Conservation (phyloP, 2,329 filamentous ascomycete genomes). For the Didymella segeticola region DNA sequence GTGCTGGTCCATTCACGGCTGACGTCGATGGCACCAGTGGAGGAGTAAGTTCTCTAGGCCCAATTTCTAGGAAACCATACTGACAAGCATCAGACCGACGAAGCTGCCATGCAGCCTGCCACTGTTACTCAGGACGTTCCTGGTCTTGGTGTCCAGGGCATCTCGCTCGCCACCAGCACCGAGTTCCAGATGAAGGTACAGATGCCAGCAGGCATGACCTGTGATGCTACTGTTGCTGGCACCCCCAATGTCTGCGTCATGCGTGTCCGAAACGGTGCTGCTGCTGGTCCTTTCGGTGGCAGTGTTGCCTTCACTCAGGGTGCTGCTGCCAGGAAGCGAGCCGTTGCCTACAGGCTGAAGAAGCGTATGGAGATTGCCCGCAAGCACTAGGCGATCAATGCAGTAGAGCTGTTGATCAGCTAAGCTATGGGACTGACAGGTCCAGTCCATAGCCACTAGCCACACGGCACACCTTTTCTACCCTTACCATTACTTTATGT, state of each 20-base stretch:
- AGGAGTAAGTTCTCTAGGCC: constrained; percentile 45
- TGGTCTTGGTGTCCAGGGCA: constrained; percentile 62
- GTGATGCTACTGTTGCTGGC: constrained; percentile 65
- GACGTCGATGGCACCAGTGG: constrained; percentile 69
- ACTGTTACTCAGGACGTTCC: constrained; percentile 67
- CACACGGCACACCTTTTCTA: not conserved
- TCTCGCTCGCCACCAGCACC: constrained; percentile 64
- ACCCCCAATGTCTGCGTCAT: constrained; percentile 70
- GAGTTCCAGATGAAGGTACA: constrained; percentile 70
- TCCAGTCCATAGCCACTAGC: not conserved
- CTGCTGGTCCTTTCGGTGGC: constrained; percentile 71
- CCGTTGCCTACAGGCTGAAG: constrained; percentile 61
- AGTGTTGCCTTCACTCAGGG: constrained; percentile 70
- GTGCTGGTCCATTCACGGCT: constrained; percentile 69
- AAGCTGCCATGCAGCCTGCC: constrained; percentile 65
- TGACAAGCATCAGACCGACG: constrained; percentile 52
- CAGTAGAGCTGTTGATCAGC: not conserved
- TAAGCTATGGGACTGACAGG: not conserved
- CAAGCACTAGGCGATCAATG: constrained; percentile 22
- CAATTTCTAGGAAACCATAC: not conserved
- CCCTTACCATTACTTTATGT: not conserved
- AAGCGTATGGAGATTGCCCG: constrained; percentile 46
- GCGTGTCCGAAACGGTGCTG: constrained; percentile 67
- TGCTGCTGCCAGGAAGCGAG: constrained; percentile 64
- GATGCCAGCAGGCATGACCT: constrained; percentile 73